Conservation (phyloP, 139 green algal genomes). For the Diplosphaera chodatii region DNA sequence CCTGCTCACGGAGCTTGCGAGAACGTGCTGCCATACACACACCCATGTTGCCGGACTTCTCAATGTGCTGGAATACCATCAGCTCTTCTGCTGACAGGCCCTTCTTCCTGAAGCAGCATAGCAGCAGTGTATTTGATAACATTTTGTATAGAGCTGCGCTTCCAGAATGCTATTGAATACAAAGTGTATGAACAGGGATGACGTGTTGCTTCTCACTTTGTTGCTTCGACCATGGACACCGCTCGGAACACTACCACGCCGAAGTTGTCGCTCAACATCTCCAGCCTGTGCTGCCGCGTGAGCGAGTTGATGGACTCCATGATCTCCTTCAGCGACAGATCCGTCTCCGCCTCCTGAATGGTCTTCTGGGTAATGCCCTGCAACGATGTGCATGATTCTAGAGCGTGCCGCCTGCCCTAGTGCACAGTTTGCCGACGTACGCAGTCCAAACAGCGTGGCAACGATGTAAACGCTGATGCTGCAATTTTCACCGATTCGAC, state of each 20-base stretch:
- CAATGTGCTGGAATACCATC: constrained; percentile 85
- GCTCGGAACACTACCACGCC: constrained; percentile 22
- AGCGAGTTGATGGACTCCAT: constrained; percentile 34
- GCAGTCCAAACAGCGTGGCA: too few species aligned
- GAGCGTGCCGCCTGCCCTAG: too few species aligned
- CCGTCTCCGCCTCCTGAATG: neutral
- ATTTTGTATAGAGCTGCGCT: too few species aligned
- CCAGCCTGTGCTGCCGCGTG: constrained; percentile 16
- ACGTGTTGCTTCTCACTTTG: constrained; percentile 36
- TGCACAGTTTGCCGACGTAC: too few species aligned
- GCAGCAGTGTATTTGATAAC: too few species aligned
- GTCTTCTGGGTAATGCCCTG: neutral
- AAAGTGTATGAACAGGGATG: too few species aligned
- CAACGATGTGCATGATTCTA: too few species aligned
- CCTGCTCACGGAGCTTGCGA: too few species aligned
- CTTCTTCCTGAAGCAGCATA: constrained; percentile 60
- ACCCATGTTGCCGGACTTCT: constrained; percentile 64
- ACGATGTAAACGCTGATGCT: too few species aligned
- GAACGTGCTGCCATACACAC: too few species aligned
- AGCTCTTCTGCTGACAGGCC: constrained; percentile 76
- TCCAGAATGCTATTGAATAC: too few species aligned
- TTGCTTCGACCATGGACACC: constrained; percentile 8
- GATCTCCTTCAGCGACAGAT: constrained; percentile 14
- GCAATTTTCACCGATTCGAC: too few species aligned
- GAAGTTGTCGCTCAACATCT: constrained; percentile 7